These are phyloP conservation scores for Syncephalastrum sp. DNA, from an alignment of 371 early-diverging fungal genomes.

Conservation along the genomic window DNA sequence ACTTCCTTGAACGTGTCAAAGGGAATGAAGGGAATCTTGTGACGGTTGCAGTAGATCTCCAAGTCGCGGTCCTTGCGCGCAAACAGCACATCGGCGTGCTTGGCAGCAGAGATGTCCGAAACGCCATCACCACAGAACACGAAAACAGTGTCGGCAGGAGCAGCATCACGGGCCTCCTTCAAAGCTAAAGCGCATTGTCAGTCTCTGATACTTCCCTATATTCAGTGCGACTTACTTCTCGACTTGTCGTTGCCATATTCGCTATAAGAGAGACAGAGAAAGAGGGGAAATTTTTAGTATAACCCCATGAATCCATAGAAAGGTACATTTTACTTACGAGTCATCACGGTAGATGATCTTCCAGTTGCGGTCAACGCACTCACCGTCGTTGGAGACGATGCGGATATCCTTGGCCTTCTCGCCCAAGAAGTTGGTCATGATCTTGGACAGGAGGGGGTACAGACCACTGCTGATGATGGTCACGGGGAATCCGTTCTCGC, in stretches of 20 bases:
- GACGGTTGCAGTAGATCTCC: constrained; percentile 56
- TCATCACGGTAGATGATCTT: constrained; percentile 60
- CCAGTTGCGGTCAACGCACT: constrained; percentile 48
- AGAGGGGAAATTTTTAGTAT: too few species aligned
- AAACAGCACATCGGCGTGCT: constrained; percentile 63
- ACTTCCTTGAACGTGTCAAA: constrained; percentile 57
- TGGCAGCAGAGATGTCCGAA: constrained; percentile 69
- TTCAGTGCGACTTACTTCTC: constrained; percentile 26
- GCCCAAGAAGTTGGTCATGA: constrained; percentile 46
- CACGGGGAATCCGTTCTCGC: constrained; percentile 43
- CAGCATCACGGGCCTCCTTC: constrained; percentile 32
- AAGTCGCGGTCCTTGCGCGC: constrained; percentile 63
- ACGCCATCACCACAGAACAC: constrained; percentile 74
- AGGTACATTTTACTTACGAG: constrained; percentile 23
- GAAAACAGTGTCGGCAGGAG: constrained; percentile 38
- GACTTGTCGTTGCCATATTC: constrained; percentile 64
- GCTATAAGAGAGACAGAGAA: constrained; percentile 9
- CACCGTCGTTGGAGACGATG: constrained; percentile 48
- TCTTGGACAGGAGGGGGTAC: constrained; percentile 39
- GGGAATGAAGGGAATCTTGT: constrained; percentile 49
- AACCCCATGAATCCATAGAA: neutral
- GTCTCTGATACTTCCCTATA: neutral
- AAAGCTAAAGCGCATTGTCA: constrained; percentile 23
- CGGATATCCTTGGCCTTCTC: constrained; percentile 44
- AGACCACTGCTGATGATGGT: constrained; percentile 62